Base-by-base conservation (phyloP, 306 rosid species). In the Corylus americana region DNA sequence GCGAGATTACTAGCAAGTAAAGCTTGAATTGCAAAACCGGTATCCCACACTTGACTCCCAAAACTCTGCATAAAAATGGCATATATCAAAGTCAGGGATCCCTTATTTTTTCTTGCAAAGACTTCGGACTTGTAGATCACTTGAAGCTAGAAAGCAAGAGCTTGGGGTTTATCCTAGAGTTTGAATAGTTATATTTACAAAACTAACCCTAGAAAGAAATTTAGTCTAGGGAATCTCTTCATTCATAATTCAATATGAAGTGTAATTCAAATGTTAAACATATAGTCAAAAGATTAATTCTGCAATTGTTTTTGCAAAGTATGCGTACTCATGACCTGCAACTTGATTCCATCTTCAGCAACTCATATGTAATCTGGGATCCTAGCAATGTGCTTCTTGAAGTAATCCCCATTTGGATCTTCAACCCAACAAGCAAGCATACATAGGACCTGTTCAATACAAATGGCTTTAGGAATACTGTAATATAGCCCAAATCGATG, bases 361-460 rank as follows among this genome's bases (percentile, higher is more conserved):
- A 92, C 63, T 96, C 96, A 92, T 29, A 90, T 35, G 67, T 86
- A 88, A 82, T 92, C 97, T 0, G 90, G 92, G 20, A 92, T 64
- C 66, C 95, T 87, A 1, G 91, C 94, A 47, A 92, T 89, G 83
- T 89, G 96, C 79, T 87, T 87, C 74, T 87, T 91, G 45, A 87
- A 91, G 66, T 87, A 84, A 75, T 86, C 93, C 64, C 92, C 93
- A 16, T 90, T 75, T 12, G 97, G 92, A 82, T 92, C 92, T 83
- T 92, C 95, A 20, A 71, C 91, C 95, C 93, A 92, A 75, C 97
- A 92, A 44, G 91, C 89, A 59, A 92, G 90, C 96, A 91, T 92
- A 14, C 90, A 85, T 47, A 92, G 77, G 7, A 80, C 85, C 97
- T 90, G 57, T 50, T 22, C 58, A 62, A 55, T 51, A 3, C n/a